Evolutionary conservation across 495 filamentous ascomycete genomes (phyloP), one percentile per base, ranked within the genome.

Genomic region (Hyaloscypha bicolor): DNA sequence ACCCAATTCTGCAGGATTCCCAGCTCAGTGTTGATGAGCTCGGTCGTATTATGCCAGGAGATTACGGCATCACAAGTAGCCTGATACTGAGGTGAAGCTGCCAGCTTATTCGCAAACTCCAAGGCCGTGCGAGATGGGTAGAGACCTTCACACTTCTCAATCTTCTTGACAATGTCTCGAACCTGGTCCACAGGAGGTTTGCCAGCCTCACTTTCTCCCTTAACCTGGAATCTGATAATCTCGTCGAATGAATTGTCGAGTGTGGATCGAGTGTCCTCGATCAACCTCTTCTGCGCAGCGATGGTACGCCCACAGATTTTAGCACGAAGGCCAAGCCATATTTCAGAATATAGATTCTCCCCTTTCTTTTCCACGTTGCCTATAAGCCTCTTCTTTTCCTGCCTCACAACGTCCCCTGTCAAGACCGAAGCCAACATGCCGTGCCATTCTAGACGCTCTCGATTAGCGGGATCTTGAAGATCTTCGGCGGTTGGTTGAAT

Each of bases 1-100:
- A 98, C 95, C 95, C 95, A 99, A 63, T 87, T 92, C 75, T 93
- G 93, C 65, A 99, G 76, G 65, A 98, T 92, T 33, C 87, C 88
- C 55, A 99, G 83, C 75, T 98, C 91, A 4, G 92, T 98, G 74
- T 94, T 97, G 81, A 99, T 98, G 71, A 98, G 88, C 74, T 94
- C 87, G n/a, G 94, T 98, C 52, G 94, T 97, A 76, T 97, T 98
- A 78, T 97, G 90, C 95, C 95, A 99, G 0, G 96, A 87, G 64
- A 96, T 89, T 63, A 99, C 86, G 35, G 95, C 88, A 68, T 94
- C 92, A 71, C 90, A 93, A 48, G 91, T 93, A 55, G 93, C 87
- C 58, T 82, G 80, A 75, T 92, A 98, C 30, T 88, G 83, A 5
- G 85, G 81, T 8, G 93, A 96, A 9, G 85, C 89, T 25, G 88